Conservation (phyloP, 495 filamentous ascomycete species). For the Xeromyces bisporus region DNA sequence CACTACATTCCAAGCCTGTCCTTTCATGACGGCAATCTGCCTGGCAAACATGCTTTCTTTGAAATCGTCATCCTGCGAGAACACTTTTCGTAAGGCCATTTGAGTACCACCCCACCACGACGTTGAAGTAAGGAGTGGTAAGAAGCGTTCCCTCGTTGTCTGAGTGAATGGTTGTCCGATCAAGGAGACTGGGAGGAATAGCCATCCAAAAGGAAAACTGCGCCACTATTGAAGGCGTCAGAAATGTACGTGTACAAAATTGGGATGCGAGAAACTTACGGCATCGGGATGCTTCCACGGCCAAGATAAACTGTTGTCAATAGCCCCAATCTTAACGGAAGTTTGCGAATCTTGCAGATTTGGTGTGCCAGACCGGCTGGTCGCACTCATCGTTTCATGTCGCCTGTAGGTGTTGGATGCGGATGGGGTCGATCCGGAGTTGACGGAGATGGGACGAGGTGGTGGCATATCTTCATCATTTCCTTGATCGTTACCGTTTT, state of each 20-base stretch:
- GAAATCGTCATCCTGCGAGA: conserved; percentile 85
- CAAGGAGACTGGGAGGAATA: conserved; percentile 89
- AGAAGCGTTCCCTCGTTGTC: conserved; percentile 81
- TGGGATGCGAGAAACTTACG: conserved; percentile 24
- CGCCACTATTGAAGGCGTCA: conserved; percentile 34
- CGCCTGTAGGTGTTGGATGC: conserved; percentile 52
- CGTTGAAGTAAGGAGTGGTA: conserved; percentile 81
- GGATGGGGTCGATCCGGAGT: conserved; percentile 25
- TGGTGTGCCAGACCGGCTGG: conserved; percentile 43
- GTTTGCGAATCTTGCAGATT: conserved; percentile 29
- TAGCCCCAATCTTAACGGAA: conserved; percentile 71
- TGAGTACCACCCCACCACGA: conserved; percentile 96
- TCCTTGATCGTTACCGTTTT: conserved; percentile 33
- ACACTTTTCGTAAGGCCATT: conserved; percentile 62
- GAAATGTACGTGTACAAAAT: neutral
- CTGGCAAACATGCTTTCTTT: conserved; percentile 95
- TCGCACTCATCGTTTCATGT: conserved; percentile 71
- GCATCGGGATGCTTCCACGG: conserved; percentile 99
- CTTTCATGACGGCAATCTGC: conserved; percentile 97
- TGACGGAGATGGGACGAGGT: conserved; percentile 37
- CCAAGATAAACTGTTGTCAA: conserved; percentile 96
- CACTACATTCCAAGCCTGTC: conserved; percentile 97
- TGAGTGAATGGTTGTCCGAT: conserved; percentile 94
- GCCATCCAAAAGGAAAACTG: conserved; percentile 96
- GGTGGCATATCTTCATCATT: conserved; percentile 38